Evolutionary conservation across 345 rosid genomes (phyloP).

Genomic region (Bretschneidera sinensis): DNA sequence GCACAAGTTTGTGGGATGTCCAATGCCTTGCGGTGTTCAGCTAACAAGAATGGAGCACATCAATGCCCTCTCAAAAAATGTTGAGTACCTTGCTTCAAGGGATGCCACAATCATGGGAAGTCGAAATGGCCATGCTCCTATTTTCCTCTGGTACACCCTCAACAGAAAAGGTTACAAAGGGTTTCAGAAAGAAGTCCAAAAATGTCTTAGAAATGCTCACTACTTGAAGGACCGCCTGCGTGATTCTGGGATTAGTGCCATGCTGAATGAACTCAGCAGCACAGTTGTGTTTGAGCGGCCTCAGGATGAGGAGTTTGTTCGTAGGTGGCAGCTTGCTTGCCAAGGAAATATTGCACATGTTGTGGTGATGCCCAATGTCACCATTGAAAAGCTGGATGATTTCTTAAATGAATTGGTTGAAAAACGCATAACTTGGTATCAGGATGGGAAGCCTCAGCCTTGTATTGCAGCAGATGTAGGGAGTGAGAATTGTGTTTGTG

Average conservation of each 20-base stretch:
- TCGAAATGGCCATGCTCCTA: conserved; percentile 94
- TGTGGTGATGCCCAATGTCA: conserved; percentile 92
- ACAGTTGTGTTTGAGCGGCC: conserved; percentile 96
- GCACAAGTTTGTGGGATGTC: conserved; percentile 95
- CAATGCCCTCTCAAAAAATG: conserved; percentile 75
- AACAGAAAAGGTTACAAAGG: conserved; percentile 90
- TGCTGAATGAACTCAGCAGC: conserved; percentile 93
- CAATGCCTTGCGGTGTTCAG: conserved; percentile 98
- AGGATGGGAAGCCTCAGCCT: conserved; percentile 32
- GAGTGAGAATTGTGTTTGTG: conserved; percentile 57
- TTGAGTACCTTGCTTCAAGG: conserved; percentile 91
- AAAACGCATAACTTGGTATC: conserved; percentile 59
- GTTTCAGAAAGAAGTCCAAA: conserved; percentile 94
- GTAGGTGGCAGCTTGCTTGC: conserved; percentile 96
- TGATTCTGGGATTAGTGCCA: conserved; percentile 75
- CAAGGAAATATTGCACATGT: conserved; percentile 82
- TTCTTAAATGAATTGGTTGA: conserved; percentile 61
- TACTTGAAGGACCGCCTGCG: conserved; percentile 66
- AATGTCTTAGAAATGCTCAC: conserved; percentile 86
- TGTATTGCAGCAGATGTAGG: conserved; percentile 72
- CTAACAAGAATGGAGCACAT: conserved; percentile 81
- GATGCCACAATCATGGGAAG: conserved; percentile 99
- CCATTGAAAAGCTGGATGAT: conserved; percentile 68
- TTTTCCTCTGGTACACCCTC: conserved; percentile 95
- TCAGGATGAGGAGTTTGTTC: conserved; percentile 75